Evolutionary conservation across 106 monocot genomes (phyloP).

Genomic region (Gastrodia elata): DNA sequence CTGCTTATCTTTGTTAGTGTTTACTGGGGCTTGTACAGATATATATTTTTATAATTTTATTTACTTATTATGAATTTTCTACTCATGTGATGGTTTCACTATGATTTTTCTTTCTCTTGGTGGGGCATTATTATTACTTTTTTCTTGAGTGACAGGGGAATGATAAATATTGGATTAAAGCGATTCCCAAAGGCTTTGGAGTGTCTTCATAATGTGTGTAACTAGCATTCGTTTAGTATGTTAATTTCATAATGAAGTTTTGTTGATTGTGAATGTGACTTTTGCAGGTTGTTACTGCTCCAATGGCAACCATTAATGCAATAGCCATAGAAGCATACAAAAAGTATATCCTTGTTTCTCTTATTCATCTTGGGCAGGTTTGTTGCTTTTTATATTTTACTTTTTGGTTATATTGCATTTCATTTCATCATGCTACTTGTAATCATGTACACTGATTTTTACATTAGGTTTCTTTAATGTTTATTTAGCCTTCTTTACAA

Average conservation of each 20-base stretch:
- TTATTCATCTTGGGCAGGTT: slow-evolving; percentile 89
- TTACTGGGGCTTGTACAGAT: background rate
- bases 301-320: slow-evolving; percentile 79
- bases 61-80: background rate
- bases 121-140: background rate
- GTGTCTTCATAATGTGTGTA: slow-evolving; percentile 75
- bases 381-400: slow-evolving; percentile 4
- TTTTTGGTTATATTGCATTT: background rate
- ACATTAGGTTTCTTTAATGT: background rate
- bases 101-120: background rate
- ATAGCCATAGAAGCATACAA: slow-evolving; percentile 99
- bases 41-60: background rate
- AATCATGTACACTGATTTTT: background rate
- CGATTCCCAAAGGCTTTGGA: slow-evolving; percentile 65
- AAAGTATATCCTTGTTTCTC: slow-evolving; percentile 85
- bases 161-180: slow-evolving; percentile 90
- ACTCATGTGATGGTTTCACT: background rate
- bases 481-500: background rate
- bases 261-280: slow-evolving; percentile 8
- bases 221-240: background rate
- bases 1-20: background rate
- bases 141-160: slow-evolving; percentile 57
- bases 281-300: slow-evolving; percentile 89
- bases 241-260: background rate
- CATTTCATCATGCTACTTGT: background rate